Percentiles rank a stretch among this genome's conserved stretches.
Evolutionary conservation across 2,329 filamentous ascomycete species (phyloP).

Genomic region (Talaromyces sp.): DNA sequence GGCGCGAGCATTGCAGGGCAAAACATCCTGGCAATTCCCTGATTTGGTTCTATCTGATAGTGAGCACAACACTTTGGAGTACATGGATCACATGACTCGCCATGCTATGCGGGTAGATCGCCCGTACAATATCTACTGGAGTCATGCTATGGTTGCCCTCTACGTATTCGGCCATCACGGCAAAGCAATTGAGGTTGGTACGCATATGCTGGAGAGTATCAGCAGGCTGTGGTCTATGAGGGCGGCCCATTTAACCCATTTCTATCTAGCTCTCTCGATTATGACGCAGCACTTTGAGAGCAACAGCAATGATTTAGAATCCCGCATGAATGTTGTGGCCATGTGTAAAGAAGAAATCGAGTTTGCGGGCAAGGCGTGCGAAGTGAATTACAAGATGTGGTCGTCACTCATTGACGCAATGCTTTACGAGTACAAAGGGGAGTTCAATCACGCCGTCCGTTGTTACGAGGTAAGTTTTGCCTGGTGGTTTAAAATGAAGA

Average conservation of each 20-base stretch:
- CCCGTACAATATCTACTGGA: conserved; percentile 52
- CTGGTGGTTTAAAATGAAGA: not conserved
- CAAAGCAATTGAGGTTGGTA: conserved; percentile 39
- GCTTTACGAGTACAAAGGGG: conserved; percentile 45
- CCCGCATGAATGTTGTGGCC: conserved; percentile 44
- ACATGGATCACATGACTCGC: conserved; percentile 43
- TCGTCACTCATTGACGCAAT: conserved; percentile 53
- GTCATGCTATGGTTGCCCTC: conserved; percentile 43
- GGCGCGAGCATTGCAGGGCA: conserved; percentile 56
- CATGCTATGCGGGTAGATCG: conserved; percentile 47
- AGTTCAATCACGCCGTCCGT: conserved; percentile 42
- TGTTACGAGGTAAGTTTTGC: conserved; percentile 26
- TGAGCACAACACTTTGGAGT: conserved; percentile 48
- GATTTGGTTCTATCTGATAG: conserved; percentile 50
- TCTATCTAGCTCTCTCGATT: conserved; percentile 42
- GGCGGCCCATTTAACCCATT: conserved; percentile 37
- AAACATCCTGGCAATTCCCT: conserved; percentile 47
- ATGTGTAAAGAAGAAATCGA: conserved; percentile 50
- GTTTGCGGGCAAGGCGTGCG: conserved; percentile 47
- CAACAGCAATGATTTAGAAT: conserved; percentile 40
- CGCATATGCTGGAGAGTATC: conserved; percentile 35
- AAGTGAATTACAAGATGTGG: conserved; percentile 58
- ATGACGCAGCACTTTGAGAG: conserved; percentile 40
- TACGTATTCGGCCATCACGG: conserved; percentile 43
- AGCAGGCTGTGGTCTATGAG: conserved; percentile 44